A percentile compares a stretch with the other conserved stretches of the same genome.
These are phyloP conservation scores for Lasiodiplodia theobromae DNA, from an alignment of 2,329 filamentous ascomycete species.

Conservation along the genomic window DNA sequence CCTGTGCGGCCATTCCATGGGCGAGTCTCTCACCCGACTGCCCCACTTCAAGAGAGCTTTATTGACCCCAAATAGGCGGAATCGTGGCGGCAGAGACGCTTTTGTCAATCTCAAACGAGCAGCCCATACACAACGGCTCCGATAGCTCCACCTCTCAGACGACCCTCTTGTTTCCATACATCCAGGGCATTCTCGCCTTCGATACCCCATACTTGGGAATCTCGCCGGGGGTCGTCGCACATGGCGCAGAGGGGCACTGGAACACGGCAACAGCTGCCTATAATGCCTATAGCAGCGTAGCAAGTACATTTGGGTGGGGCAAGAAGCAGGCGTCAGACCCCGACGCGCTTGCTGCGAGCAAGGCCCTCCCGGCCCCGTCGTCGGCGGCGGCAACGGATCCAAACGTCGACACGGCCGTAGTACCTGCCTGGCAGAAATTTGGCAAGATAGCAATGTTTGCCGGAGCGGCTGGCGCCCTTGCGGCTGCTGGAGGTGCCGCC, in stretches of 20 bases:
- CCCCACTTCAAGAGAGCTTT: constrained; percentile 37
- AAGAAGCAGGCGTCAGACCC: constrained; percentile 32
- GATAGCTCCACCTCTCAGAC: constrained; percentile 48
- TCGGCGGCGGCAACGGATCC: constrained; percentile 43
- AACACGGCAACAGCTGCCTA: constrained; percentile 75
- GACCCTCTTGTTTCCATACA: constrained; percentile 90
- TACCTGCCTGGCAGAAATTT: constrained; percentile 74
- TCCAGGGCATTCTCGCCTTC: constrained; percentile 89
- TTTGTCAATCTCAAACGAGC: constrained; percentile 72
- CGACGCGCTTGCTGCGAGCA: constrained; percentile 43
- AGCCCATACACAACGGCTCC: constrained; percentile 47
- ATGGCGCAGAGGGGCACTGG: constrained; percentile 87
- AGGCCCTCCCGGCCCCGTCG: constrained; percentile 42
- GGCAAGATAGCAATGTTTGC: constrained; percentile 86
- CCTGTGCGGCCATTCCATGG: constrained; percentile 84
- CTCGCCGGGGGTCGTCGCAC: constrained; percentile 80
- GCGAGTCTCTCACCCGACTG: constrained; percentile 57
- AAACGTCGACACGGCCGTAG: constrained; percentile 53
- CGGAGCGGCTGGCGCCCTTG: constrained; percentile 79
- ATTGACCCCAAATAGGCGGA: constrained; percentile 64
- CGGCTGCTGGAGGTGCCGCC: constrained; percentile 82
- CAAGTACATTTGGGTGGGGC: constrained; percentile 69
- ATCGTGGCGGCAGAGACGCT: constrained; percentile 92
- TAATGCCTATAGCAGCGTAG: constrained; percentile 69
- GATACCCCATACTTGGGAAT: constrained; percentile 92